Evolutionary conservation across 768 basidiomycete species (phyloP).

Genomic region (Tylopilus felleus): DNA sequence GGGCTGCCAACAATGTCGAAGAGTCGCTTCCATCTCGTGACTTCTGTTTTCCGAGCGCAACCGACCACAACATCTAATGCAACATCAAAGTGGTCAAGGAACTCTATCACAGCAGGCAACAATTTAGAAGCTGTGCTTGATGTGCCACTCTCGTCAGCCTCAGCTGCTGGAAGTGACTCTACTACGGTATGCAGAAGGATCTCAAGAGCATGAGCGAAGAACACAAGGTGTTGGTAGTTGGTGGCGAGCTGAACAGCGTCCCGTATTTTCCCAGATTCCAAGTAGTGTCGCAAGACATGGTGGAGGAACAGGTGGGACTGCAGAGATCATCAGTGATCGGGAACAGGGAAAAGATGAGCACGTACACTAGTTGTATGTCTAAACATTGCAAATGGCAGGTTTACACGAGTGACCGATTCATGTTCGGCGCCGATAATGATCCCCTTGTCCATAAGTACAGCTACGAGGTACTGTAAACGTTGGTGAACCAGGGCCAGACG

Average conservation of each 20-base stretch:
- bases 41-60: slow-evolving; percentile 95
- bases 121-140: slow-evolving; percentile 33
- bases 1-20: slow-evolving; percentile 92
- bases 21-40: slow-evolving; percentile 83
- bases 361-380: slow-evolving; percentile 86
- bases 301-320: slow-evolving; percentile 94
- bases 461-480: slow-evolving; percentile 39
- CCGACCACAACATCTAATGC: slow-evolving; percentile 91
- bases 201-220: slow-evolving; percentile 91
- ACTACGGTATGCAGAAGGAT: slow-evolving; percentile 91
- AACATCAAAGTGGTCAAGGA: slow-evolving; percentile 92
- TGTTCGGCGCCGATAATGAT: slow-evolving; percentile 96
- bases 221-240: slow-evolving; percentile 85
- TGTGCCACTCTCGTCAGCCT: slow-evolving; percentile 24
- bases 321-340: neutral
- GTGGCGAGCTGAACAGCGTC: slow-evolving; percentile 86
- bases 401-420: slow-evolving; percentile 71
- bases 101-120: slow-evolving; percentile 73
- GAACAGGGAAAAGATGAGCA: slow-evolving; percentile 11
- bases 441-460: slow-evolving; percentile 97
- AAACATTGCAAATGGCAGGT: slow-evolving; percentile 87
- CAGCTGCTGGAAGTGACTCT: slow-evolving; percentile 66
- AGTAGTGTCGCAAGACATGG: slow-evolving; percentile 81
- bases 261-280: slow-evolving; percentile 56
- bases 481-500: neutral